phyloP scores from a whole-genome alignment of 148 eudicot genomes.

The Rhododendron molle region DNA sequence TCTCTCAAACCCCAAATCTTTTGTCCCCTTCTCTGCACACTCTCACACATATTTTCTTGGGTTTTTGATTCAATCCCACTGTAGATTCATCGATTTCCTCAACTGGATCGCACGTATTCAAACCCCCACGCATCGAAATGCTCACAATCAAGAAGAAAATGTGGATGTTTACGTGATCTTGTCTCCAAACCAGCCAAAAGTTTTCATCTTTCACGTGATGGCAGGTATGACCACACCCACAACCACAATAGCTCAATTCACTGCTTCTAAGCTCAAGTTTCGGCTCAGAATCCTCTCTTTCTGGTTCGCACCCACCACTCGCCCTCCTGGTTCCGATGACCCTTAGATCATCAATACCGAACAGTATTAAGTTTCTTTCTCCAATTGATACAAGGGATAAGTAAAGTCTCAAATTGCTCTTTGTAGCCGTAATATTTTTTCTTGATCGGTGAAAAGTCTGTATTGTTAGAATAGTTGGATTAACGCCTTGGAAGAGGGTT shows the following conservation, averaged over 20 bases:
- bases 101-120: conserved; percentile 9
- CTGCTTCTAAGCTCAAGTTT: conserved; percentile 17
- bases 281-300: conserved; percentile 37
- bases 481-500: too few species aligned
- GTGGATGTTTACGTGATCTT: conserved; percentile 30
- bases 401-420: neutral
- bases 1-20: neutral
- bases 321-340: conserved; percentile 44
- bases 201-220: conserved; percentile 14
- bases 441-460: neutral
- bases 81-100: conserved; percentile 19
- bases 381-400: neutral
- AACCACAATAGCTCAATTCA: conserved; percentile 7
- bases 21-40: neutral
- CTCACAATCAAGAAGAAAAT: conserved; percentile 29
- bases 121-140: conserved; percentile 10
- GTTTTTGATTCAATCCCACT: neutral
- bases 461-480: neutral
- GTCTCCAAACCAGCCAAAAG: neutral
- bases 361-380: neutral
- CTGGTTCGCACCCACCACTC: conserved; percentile 55
- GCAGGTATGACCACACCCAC: conserved; percentile 20
- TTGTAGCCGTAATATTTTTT: neutral
- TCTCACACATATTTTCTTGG: neutral
- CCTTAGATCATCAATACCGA: conserved; percentile 7